A percentile compares a stretch with the other conserved stretches of the same genome.
These are phyloP conservation scores for Oxyria digyna DNA, from an alignment of 148 eudicot genomes.

Conservation along the genomic window DNA sequence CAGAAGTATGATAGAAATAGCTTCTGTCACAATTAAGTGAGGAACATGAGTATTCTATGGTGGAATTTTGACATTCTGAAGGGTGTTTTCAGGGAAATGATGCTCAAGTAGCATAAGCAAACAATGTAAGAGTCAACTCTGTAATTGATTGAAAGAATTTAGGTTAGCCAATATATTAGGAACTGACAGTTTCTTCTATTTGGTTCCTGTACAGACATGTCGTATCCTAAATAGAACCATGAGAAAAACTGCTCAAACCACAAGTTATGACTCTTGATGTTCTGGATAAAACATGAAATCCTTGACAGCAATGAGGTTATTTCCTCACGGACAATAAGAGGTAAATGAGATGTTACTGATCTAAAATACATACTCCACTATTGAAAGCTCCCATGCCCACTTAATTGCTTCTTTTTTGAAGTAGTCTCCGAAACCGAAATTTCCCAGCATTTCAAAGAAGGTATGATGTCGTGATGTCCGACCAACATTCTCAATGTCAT, in stretches of 20 bases:
- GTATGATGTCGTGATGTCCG: slow-evolving; percentile 93
- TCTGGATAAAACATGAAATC: neutral
- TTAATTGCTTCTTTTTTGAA: slow-evolving; percentile 87
- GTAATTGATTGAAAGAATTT: neutral
- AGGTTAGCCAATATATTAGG: neutral
- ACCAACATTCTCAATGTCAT: slow-evolving; percentile 95
- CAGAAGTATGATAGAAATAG: neutral
- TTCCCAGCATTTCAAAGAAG: slow-evolving; percentile 97
- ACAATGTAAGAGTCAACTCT: neutral
- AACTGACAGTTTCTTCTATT: neutral
- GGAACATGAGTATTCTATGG: neutral
- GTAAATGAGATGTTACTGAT: neutral
- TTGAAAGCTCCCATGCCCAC: slow-evolving; percentile 99
- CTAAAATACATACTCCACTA: slow-evolving; percentile 48
- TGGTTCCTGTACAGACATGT: neutral
- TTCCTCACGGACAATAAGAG: neutral
- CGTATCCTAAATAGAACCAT: neutral
- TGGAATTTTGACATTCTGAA: neutral
- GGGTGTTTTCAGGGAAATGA: neutral
- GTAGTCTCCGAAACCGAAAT: slow-evolving; percentile 96
- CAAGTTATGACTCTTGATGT: neutral
- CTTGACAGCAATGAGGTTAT: neutral
- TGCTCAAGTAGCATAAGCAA: neutral
- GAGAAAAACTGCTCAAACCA: neutral
- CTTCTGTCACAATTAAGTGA: neutral